These are phyloP conservation scores for Torulaspora delbrueckii DNA, from an alignment of 805 yeast genomes.

Conservation along the genomic window DNA sequence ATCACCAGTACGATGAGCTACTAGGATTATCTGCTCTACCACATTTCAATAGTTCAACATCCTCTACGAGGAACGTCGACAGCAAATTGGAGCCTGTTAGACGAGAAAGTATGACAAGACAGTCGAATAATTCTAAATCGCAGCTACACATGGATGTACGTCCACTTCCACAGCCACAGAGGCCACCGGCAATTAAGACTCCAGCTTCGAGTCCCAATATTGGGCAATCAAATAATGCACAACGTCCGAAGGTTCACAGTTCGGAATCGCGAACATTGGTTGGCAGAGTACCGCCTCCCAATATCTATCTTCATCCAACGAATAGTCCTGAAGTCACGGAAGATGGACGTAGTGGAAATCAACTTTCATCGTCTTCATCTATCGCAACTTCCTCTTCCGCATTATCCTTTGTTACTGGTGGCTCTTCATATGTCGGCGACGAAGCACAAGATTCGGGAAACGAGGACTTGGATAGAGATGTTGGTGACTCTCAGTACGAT, in stretches of 20 bases:
- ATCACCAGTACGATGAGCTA: slow-evolving; percentile 6
- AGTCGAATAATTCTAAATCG: neutral
- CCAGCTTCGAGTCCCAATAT: neutral
- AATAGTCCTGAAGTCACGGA: slow-evolving; percentile 4
- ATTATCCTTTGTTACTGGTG: slow-evolving; percentile 6
- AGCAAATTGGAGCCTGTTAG: neutral
- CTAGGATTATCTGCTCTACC: neutral
- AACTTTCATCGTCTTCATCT: slow-evolving; percentile 4
- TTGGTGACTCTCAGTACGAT: neutral
- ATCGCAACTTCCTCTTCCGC: slow-evolving; percentile 3
- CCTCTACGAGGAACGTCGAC: neutral
- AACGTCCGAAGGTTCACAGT: neutral
- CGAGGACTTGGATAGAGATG: slow-evolving; percentile 1
- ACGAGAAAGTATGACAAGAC: neutral
- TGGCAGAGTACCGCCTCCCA: slow-evolving; percentile 18
- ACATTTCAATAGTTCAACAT: neutral
- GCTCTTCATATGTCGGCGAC: slow-evolving; percentile 5
- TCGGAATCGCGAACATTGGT: slow-evolving; percentile 10
- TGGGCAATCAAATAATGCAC: neutral
- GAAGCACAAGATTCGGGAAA: slow-evolving; percentile 5
- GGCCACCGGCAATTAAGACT: neutral
- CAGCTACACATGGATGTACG: neutral
- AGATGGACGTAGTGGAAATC: slow-evolving; percentile 4
- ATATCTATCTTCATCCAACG: slow-evolving; percentile 6
- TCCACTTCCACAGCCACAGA: neutral